Conservation (phyloP, 2,329 filamentous ascomycete genomes). For the Blastomyces emzantsi region DNA sequence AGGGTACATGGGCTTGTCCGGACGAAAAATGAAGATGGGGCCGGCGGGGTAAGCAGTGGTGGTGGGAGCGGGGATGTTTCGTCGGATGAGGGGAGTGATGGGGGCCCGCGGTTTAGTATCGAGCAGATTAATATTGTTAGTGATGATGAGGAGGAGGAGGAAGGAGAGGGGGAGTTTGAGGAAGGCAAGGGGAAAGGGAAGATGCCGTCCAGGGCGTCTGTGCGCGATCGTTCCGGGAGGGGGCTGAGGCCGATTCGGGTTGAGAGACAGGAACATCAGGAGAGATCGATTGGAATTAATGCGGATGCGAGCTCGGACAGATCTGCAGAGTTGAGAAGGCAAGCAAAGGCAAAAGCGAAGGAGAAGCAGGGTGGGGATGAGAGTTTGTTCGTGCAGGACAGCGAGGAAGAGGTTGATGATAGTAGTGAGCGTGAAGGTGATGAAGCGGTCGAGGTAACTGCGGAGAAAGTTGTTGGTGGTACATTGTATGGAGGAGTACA, state of each 20-base stretch:
- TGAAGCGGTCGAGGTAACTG: conserved; percentile 29
- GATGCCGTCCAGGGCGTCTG: conserved; percentile 23
- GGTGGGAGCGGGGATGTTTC: conserved; percentile 25
- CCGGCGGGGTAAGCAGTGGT: conserved; percentile 20
- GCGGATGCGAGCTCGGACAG: conserved; percentile 43
- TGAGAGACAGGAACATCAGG: conserved; percentile 47
- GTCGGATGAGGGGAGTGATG: conserved; percentile 43
- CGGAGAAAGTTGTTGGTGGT: conserved; percentile 39
- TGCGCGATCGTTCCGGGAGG: conserved; percentile 14
- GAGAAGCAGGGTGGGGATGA: conserved; percentile 22
- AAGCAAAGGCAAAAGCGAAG: conserved; percentile 26
- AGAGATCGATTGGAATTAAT: conserved; percentile 46
- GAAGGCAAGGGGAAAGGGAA: conserved; percentile 27
- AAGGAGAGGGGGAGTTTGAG: conserved; percentile 40
- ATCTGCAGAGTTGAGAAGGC: conserved; percentile 33
- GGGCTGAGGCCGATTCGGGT: conserved; percentile 47
- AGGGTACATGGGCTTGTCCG: conserved; percentile 18
- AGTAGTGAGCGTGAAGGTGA: conserved; percentile 19
- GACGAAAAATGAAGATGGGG: conserved; percentile 20
- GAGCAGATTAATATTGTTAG: conserved; percentile 50
- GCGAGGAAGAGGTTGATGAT: conserved; percentile 18
- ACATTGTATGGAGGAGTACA: conserved; percentile 25
- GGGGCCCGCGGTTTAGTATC: conserved; percentile 44
- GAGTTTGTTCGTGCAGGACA: conserved; percentile 29
- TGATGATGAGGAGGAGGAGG: conserved; percentile 41